Percentiles rank a stretch among this genome's conserved stretches.
Evolutionary conservation across 768 basidiomycete species (phyloP).

Genomic region (Lactarius vividus): DNA sequence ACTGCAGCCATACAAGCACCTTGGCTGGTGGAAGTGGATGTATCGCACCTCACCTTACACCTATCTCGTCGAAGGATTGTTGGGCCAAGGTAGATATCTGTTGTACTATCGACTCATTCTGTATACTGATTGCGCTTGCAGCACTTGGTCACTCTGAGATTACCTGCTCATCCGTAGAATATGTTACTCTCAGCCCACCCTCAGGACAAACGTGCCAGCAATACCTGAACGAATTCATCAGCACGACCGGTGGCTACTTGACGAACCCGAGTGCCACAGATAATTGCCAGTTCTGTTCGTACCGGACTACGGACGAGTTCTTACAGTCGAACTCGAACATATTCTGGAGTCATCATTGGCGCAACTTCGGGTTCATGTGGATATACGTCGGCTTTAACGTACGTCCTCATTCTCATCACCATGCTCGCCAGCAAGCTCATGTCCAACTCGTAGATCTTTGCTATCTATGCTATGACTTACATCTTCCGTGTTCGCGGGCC

Average conservation of each 20-base stretch:
- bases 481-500: slow-evolving; percentile 45
- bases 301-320: slow-evolving; percentile 58
- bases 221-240: slow-evolving; percentile 46
- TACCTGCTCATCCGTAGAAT: slow-evolving; percentile 59
- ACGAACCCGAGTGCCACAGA: slow-evolving; percentile 38
- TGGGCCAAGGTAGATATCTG: slow-evolving; percentile 43
- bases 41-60: slow-evolving; percentile 36
- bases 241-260: slow-evolving; percentile 47
- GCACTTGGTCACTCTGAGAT: slow-evolving; percentile 51
- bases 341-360: slow-evolving; percentile 49
- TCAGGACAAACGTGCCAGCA: slow-evolving; percentile 45
- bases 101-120: neutral
- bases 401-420: slow-evolving; percentile 28
- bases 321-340: slow-evolving; percentile 58
- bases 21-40: slow-evolving; percentile 49
- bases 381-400: slow-evolving; percentile 46
- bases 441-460: slow-evolving; percentile 38
- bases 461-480: slow-evolving; percentile 53
- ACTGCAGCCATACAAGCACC: slow-evolving; percentile 43
- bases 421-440: neutral
- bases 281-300: slow-evolving; percentile 54
- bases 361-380: slow-evolving; percentile 47
- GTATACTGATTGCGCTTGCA: slow-evolving; percentile 28
- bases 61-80: slow-evolving; percentile 42
- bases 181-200: slow-evolving; percentile 52